Base-by-base conservation (phyloP, 331 rosid genomes). In the Malus hybrid region DNA sequence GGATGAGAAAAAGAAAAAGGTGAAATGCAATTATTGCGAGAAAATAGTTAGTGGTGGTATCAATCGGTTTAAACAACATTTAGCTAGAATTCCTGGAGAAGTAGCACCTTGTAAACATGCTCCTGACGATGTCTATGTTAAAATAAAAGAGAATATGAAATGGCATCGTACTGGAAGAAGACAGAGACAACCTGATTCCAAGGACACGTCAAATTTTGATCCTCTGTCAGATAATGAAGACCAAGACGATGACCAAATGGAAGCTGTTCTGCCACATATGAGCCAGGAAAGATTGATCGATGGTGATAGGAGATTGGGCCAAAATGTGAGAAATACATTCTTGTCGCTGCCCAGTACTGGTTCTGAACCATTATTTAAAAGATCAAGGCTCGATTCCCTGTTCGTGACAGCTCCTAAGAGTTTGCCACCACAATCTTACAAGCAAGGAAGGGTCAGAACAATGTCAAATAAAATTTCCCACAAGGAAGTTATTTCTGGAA, bases 131-230 rank as follows among this genome's bases (percentile, higher is more conserved):
- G 98, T 94, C 60, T 91, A 83, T 85, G 83, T 83, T 39, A 90
- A 82, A 81, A 94, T 94, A 60, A 94, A 94, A 86, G 99, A 92
- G 70, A 94, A 94, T 79, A 94, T 94, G 99, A 94, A 91, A 86
- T 92, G 97, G 97, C 99, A 94, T 76, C 96, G 97, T 72, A 91
- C 96, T 62, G 99, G 99, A 63, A 88, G 96, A 85, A 86, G 93
- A 80, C 90, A 85, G 60, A 86, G 93, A 81, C 90, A 72, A 48
- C 87, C 92, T 8, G 97, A 93, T 80, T 69, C 82, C 64, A 87
- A 85, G 64, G 96, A 93, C 22, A 71, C 81, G 69, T 83, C 85
- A 64, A 76, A 83, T 75, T 85, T 88, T 78, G 90, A 90, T 83
- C 71, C 85, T 72, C 85, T 85, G 68, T 88, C 96, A 5, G 98